These are phyloP conservation scores for Incumbomyces lentus DNA, from an alignment of 2,329 filamentous ascomycete species.

Conservation along the genomic window DNA sequence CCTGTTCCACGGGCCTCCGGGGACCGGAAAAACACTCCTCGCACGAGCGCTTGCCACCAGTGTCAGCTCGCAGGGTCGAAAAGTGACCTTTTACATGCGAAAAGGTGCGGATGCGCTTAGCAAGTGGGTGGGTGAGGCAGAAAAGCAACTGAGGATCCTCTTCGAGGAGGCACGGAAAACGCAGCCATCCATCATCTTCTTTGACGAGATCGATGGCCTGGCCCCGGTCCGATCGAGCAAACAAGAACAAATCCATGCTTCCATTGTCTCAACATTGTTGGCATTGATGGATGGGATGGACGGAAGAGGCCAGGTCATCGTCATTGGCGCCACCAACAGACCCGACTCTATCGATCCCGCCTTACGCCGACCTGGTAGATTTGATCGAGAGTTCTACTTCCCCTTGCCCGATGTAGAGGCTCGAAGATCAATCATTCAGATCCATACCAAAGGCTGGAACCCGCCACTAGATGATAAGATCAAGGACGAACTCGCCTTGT, in stretches of 20 bases:
- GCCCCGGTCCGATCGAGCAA: constrained; percentile 95
- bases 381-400: constrained; percentile 97
- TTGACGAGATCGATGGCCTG: constrained; percentile 95
- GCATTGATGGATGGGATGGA: constrained; percentile 98
- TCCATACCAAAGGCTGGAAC: constrained; percentile 91
- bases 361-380: constrained; percentile 84
- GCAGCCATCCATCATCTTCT: constrained; percentile 98
- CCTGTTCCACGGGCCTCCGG: constrained; percentile 90
- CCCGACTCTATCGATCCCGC: constrained; percentile 95
- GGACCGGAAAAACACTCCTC: constrained; percentile 95
- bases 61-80: constrained; percentile 76
- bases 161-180: constrained; percentile 94
- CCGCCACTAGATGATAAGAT: constrained; percentile 62
- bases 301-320: constrained; percentile 92
- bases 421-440: constrained; percentile 79
- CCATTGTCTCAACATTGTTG: constrained; percentile 88
- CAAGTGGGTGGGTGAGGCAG: constrained; percentile 98
- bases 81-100: constrained; percentile 98
- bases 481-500: constrained; percentile 68
- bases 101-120: constrained; percentile 95
- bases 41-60: constrained; percentile 87
- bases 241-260: constrained; percentile 96
- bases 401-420: constrained; percentile 74
- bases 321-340: constrained; percentile 96
- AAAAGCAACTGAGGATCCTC: constrained; percentile 81